Conservation (phyloP, 2,329 filamentous ascomycete species). For the Colletotrichum australisinense region DNA sequence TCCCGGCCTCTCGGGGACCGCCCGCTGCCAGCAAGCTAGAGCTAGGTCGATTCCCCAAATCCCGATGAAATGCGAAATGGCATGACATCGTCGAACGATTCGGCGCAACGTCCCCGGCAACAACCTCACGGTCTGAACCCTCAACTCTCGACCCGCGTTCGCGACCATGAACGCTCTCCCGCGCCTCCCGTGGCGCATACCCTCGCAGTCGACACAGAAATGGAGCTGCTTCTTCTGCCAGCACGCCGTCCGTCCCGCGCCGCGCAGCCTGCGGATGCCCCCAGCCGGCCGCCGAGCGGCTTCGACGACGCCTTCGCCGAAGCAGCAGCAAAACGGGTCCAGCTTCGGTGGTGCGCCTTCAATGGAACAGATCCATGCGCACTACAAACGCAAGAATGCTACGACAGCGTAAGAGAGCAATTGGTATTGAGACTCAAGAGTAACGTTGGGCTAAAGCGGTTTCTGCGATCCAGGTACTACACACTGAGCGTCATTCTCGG, state of each 20-base stretch:
- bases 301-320: conserved; percentile 43
- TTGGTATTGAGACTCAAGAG: background rate
- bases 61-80: conserved; percentile 19
- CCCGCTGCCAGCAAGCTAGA: background rate
- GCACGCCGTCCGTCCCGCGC: conserved; percentile 43
- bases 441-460: conserved; percentile 36
- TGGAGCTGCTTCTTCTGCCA: conserved; percentile 54
- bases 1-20: conserved; percentile 9
- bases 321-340: conserved; percentile 39
- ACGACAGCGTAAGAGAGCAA: conserved; percentile 58
- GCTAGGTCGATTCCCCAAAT: conserved; percentile 4
- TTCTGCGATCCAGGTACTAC: conserved; percentile 68
- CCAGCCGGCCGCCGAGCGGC: conserved; percentile 42
- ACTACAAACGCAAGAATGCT: conserved; percentile 75
- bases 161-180: conserved; percentile 53
- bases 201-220: conserved; percentile 40
- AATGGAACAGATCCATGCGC: conserved; percentile 73
- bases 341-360: conserved; percentile 40
- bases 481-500: conserved; percentile 81
- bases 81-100: conserved; percentile 7
- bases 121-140: background rate
- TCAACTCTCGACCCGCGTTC: background rate
- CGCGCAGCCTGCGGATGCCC: conserved; percentile 34
- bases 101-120: background rate
- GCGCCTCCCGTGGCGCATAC: conserved; percentile 47